phyloP scores from a whole-genome alignment of 768 basidiomycete species.

The Amanita inopinata region DNA sequence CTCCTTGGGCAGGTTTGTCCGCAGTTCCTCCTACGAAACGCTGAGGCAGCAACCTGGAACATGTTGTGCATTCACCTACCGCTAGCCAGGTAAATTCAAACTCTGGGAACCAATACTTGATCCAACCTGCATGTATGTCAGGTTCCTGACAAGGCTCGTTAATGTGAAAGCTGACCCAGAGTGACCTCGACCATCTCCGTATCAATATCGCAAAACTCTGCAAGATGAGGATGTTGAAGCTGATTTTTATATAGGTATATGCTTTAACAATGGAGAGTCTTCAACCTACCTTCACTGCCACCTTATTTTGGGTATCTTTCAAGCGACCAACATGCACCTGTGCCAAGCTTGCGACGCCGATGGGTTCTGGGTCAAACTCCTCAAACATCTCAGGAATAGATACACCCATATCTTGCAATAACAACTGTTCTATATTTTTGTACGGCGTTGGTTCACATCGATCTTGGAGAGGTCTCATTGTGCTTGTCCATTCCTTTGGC shows the following conservation, averaged over 20 bases:
- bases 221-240: constrained; percentile 89
- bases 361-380: constrained; percentile 78
- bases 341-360: constrained; percentile 92
- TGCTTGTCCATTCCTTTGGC: constrained; percentile 42
- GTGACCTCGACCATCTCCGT: constrained; percentile 77
- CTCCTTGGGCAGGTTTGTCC: constrained; percentile 81
- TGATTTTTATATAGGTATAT: constrained; percentile 16
- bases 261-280: background rate
- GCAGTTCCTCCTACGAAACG: constrained; percentile 78
- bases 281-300: constrained; percentile 72
- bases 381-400: constrained; percentile 70
- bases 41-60: constrained; percentile 22
- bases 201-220: constrained; percentile 88
- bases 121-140: constrained; percentile 43
- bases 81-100: constrained; percentile 94
- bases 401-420: constrained; percentile 69
- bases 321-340: constrained; percentile 87
- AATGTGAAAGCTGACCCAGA: constrained; percentile 34
- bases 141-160: background rate
- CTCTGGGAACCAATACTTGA: constrained; percentile 90
- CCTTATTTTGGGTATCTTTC: constrained; percentile 56
- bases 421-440: constrained; percentile 64
- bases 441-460: constrained; percentile 86
- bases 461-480: constrained; percentile 66
- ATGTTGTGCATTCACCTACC: constrained; percentile 24